Conservation (phyloP, 2,329 filamentous ascomycete species). For the Neoarthrinium moseri region DNA sequence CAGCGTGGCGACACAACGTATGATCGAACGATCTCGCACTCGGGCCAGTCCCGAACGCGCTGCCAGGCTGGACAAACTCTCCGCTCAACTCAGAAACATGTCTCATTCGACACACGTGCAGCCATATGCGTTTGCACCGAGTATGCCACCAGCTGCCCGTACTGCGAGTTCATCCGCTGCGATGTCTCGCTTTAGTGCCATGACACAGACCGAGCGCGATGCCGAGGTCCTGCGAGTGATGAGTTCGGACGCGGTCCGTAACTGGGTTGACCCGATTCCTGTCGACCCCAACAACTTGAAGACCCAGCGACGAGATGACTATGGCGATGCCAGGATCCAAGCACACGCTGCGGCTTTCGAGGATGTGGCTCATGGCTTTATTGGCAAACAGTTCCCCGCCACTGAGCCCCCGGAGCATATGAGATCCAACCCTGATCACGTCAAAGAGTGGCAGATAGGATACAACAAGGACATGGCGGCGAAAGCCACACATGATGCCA, state of each 20-base stretch:
- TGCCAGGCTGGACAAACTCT: conserved; percentile 25
- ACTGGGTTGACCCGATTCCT: conserved; percentile 42
- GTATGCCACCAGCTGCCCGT: not conserved
- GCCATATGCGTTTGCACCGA: conserved; percentile 2
- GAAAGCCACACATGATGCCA: conserved; percentile 37
- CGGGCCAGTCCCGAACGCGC: conserved; percentile 30
- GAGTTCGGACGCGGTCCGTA: conserved; percentile 39
- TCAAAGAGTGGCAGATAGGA: conserved; percentile 53
- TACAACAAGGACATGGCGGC: conserved; percentile 39
- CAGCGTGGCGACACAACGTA: conserved; percentile 40
- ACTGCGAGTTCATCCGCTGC: not conserved
- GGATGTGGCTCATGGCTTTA: conserved; percentile 37
- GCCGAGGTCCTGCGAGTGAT: conserved; percentile 40
- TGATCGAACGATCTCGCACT: conserved; percentile 40
- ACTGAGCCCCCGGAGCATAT: conserved; percentile 54
- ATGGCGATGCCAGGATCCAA: conserved; percentile 42
- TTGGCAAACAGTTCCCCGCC: conserved; percentile 47
- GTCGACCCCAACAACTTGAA: conserved; percentile 30
- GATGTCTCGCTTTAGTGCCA: conserved; percentile 16
- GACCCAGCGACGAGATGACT: conserved; percentile 34
- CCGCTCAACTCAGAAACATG: not conserved
- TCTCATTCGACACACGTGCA: not conserved
- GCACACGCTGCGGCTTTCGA: conserved; percentile 43
- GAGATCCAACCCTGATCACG: conserved; percentile 40
- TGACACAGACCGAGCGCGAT: conserved; percentile 35